Conservation (phyloP, 192 early-diverging fungal genomes). For the Coemansia sp. region DNA sequence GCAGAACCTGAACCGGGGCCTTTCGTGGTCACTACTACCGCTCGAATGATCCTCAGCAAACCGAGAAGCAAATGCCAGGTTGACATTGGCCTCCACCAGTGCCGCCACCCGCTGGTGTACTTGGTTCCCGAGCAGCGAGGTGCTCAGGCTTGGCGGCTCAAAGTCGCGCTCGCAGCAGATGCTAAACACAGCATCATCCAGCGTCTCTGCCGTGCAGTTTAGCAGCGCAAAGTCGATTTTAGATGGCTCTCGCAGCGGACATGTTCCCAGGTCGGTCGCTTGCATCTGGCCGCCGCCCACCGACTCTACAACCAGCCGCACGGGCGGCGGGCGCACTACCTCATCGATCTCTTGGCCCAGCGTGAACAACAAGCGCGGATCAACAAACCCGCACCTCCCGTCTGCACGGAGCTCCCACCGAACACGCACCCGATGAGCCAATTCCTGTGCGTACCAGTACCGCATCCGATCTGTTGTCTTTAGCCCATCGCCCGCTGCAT, state of each 20-base stretch:
- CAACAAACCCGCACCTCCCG: constrained; percentile 20
- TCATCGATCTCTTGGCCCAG: constrained; percentile 2
- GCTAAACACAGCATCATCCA: constrained; percentile 8
- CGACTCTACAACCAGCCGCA: constrained; percentile 7
- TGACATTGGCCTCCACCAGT: too few relatives aligned
- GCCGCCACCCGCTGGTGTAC: too few relatives aligned
- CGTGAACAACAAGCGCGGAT: constrained; percentile 15
- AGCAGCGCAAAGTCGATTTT: constrained; percentile 4
- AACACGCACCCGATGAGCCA: constrained; percentile 25
- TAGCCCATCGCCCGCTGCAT: constrained; percentile 1
- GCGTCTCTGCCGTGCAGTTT: background rate
- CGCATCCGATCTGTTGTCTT: constrained; percentile 6
- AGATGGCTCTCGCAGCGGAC: background rate
- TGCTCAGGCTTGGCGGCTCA: background rate
- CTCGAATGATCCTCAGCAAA: too few relatives aligned
- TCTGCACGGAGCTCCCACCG: constrained; percentile 22
- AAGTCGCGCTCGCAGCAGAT: background rate
- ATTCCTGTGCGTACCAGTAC: constrained; percentile 26
- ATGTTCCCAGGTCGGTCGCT: background rate
- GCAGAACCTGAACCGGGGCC: background rate
- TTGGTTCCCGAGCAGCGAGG: too few relatives aligned
- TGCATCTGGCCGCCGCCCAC: background rate
- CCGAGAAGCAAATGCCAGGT: too few relatives aligned
- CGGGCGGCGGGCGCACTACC: constrained; percentile 4
- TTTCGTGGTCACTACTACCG: too few relatives aligned